Evolutionary conservation across 768 basidiomycete genomes (phyloP).

Genomic region (Collybiopsis luxurians): DNA sequence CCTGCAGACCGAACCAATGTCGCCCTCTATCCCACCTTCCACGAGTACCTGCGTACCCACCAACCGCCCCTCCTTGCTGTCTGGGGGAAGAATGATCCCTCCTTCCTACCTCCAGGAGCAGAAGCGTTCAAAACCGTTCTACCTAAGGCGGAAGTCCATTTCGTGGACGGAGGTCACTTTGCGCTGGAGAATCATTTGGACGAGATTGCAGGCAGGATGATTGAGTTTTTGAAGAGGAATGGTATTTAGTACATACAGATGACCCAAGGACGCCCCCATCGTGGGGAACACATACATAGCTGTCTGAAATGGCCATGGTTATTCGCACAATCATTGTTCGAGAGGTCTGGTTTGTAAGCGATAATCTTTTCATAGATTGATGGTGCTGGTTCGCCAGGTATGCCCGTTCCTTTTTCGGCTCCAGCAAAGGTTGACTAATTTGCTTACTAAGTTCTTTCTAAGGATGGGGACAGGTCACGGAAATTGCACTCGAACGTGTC

Average conservation of each 20-base stretch:
- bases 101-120: conserved; percentile 43
- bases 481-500: too few relatives aligned
- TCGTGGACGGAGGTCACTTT: conserved; percentile 47
- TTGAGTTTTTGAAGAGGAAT: conserved; percentile 27
- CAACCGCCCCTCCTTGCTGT: conserved; percentile 41
- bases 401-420: too few relatives aligned
- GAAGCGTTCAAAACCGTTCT: conserved; percentile 39
- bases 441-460: too few relatives aligned
- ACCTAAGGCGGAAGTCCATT: conserved; percentile 32
- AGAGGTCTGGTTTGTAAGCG: too few relatives aligned
- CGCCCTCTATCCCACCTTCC: conserved; percentile 40
- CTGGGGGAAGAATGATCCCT: conserved; percentile 45
- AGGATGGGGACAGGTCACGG: too few relatives aligned
- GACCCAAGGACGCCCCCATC: too few relatives aligned
- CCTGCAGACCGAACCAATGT: conserved; percentile 40
- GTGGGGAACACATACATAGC: too few relatives aligned
- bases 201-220: conserved; percentile 28
- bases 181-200: conserved; percentile 38
- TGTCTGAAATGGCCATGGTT: too few relatives aligned
- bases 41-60: conserved; percentile 36
- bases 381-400: too few relatives aligned
- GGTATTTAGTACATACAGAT: conserved; percentile 1
- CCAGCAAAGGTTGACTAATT: too few relatives aligned
- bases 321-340: too few relatives aligned
- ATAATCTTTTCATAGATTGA: too few relatives aligned